Percentiles rank a stretch among this genome's conserved stretches.
These are phyloP conservation scores for Cryptococcus wingfieldii DNA, from an alignment of 1,284 basidiomycete species.

Conservation along the genomic window DNA sequence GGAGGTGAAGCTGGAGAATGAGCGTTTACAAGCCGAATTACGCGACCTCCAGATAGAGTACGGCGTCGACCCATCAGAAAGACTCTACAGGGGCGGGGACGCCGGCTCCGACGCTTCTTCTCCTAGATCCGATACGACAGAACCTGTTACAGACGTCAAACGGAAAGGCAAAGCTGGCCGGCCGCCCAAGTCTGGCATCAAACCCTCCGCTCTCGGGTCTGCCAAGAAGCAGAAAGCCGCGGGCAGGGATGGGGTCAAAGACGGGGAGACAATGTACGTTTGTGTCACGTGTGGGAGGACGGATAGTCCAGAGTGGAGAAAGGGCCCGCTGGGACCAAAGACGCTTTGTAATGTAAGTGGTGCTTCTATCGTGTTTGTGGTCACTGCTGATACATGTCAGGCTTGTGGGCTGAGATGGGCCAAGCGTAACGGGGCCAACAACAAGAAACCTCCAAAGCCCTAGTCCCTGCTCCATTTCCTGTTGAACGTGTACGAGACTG, in stretches of 20 bases:
- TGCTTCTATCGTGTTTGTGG: background rate
- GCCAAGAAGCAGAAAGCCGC: slow-evolving; percentile 13
- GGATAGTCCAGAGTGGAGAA: slow-evolving; percentile 49
- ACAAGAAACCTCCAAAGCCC: too few relatives aligned
- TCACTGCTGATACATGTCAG: slow-evolving; percentile 10
- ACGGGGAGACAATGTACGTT: slow-evolving; percentile 40
- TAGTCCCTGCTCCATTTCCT: too few relatives aligned
- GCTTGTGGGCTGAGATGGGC: slow-evolving; percentile 47
- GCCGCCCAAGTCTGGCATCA: slow-evolving; percentile 10
- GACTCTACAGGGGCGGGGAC: slow-evolving; percentile 8
- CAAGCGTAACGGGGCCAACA: slow-evolving; percentile 30
- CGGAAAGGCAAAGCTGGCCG: slow-evolving; percentile 7
- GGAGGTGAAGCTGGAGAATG: slow-evolving; percentile 48
- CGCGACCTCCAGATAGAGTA: slow-evolving; percentile 32
- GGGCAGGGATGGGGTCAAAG: slow-evolving; percentile 1
- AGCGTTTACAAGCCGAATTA: slow-evolving; percentile 41
- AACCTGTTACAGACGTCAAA: background rate
- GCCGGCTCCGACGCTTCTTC: slow-evolving; percentile 5
- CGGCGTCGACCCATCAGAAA: slow-evolving; percentile 15
- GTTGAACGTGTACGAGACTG: too few relatives aligned
- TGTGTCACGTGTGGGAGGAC: slow-evolving; percentile 48
- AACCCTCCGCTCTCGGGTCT: slow-evolving; percentile 9
- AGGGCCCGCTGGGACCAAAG: slow-evolving; percentile 48
- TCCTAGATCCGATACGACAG: background rate
- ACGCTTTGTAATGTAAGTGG: slow-evolving; percentile 47